Evolutionary conservation across 202 grass and related monocot species (phyloP).

Genomic region (Dendrocalamus latiflorus): DNA sequence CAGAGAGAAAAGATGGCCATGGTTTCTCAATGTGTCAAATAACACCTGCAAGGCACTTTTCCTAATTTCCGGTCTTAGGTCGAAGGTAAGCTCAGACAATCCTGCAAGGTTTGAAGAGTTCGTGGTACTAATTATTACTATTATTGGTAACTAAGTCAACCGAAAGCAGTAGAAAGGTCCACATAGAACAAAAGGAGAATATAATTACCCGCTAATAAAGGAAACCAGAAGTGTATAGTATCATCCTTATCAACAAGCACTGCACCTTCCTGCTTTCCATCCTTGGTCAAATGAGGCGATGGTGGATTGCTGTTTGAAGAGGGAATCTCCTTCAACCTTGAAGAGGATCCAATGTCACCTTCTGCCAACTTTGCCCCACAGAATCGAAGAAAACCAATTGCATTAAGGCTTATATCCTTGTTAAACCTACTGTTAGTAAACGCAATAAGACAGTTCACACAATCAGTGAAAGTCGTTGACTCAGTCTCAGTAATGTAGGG

Average conservation of each 20-base stretch:
- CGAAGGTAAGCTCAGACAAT: slow-evolving; percentile 99
- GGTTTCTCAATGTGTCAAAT: slow-evolving; percentile 98
- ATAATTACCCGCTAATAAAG: slow-evolving; percentile 84
- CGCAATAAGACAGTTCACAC: slow-evolving; percentile 97
- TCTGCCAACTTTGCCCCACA: slow-evolving; percentile 95
- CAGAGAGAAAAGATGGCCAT: slow-evolving; percentile 97
- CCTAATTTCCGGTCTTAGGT: slow-evolving; percentile 94
- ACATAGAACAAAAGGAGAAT: slow-evolving; percentile 14
- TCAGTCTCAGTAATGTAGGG: slow-evolving; percentile 98
- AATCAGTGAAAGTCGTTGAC: slow-evolving; percentile 89
- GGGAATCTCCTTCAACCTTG: slow-evolving; percentile 64
- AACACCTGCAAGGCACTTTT: slow-evolving; percentile 95
- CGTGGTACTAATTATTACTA: slow-evolving; percentile 10
- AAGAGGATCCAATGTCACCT: slow-evolving; percentile 84
- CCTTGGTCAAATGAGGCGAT: slow-evolving; percentile 54
- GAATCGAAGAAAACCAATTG: slow-evolving; percentile 98
- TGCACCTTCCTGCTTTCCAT: slow-evolving; percentile 69
- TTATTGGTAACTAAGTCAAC: background rate
- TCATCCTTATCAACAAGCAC: slow-evolving; percentile 82
- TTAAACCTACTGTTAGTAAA: slow-evolving; percentile 99
- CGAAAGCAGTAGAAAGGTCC: background rate
- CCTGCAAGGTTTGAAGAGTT: slow-evolving; percentile 72
- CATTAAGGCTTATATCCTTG: slow-evolving; percentile 97
- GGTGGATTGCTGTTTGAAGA: slow-evolving; percentile 48
- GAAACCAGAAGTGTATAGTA: slow-evolving; percentile 97